These are phyloP conservation scores for Reutealis trisperma DNA, from an alignment of 345 rosid genomes.

Conservation along the genomic window DNA sequence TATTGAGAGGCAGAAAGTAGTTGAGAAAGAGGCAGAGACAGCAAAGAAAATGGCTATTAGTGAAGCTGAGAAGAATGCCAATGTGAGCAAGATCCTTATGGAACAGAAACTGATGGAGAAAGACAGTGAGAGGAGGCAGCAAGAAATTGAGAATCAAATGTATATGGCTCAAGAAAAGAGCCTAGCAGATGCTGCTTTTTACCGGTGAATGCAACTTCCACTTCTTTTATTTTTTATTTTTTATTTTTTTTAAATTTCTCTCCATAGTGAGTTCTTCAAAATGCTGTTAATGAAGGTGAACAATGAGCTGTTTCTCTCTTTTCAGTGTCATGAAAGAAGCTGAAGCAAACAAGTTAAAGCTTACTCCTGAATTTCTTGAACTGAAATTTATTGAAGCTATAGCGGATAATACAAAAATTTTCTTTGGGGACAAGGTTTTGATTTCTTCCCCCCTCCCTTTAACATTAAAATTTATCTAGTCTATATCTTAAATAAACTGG, in stretches of 20 bases:
- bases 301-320: conserved; percentile 13
- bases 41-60: conserved; percentile 82
- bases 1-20: conserved; percentile 77
- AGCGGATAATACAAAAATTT: conserved; percentile 79
- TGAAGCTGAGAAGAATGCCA: conserved; percentile 87
- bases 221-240: too few relatives aligned
- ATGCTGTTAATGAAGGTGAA: neutral
- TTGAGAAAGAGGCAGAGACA: conserved; percentile 92
- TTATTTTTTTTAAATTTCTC: neutral
- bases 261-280: neutral
- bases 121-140: conserved; percentile 71
- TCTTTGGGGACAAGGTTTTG: conserved; percentile 83
- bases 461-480: neutral
- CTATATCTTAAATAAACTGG: neutral
- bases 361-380: conserved; percentile 85
- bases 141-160: conserved; percentile 84
- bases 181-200: conserved; percentile 80
- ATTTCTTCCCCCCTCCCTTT: neutral
- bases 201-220: conserved; percentile 48
- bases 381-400: conserved; percentile 86
- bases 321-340: conserved; percentile 74
- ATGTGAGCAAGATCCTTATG: conserved; percentile 83
- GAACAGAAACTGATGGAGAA: conserved; percentile 86
- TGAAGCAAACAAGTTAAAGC: conserved; percentile 89
- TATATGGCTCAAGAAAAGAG: conserved; percentile 78